Base-by-base conservation (phyloP, 2,329 filamentous ascomycete genomes). In the Botryotinia globosa region DNA sequence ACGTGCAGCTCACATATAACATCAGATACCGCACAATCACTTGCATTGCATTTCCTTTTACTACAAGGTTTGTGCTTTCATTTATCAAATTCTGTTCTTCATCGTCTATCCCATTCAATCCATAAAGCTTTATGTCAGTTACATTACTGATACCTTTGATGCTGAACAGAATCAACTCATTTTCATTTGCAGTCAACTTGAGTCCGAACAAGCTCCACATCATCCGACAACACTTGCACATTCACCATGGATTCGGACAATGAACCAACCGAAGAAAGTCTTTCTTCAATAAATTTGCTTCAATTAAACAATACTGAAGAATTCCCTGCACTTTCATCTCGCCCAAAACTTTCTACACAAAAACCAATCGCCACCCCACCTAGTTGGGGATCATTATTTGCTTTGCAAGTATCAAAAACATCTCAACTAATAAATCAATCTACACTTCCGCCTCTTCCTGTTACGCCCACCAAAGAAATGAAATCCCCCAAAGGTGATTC, bases 351-450 rank as follows among this genome's bases (percentile, higher is more conserved):
- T 25, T 32, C 48, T n/a, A 42, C 37, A 25, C 34, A 44, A 22
- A 68, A 68, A 12, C 20, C 37, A 16, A 20, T 32, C 34, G 22
- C 37, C 18, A 29, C 48, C 29, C 12, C 65, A 44, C 12, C 65
- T 25, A 44, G 25, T 20, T 68, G 65, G 65, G 18, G 65, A 14
- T 68, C 65, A 32, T 68, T 68, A 58, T 68, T 68, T 48, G n/a
- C 48, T 56, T 56, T 48, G 18, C 10, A 68, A 68, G 37, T 42
- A 16, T n/a, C 48, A 18, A 44, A 68, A 42, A 12, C 18, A 10
- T 39, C 48, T 25, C 34, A 18, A 39, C 18, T 0, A 16, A 22
- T 8, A 29, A 34, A 32, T 18, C 65, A 68, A 32, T 29, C 65
- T 25, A 22, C 51, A 8, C 25, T 42, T 42, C 18, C 65, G 8